A percentile compares a stretch with the other conserved stretches of the same genome.
Evolutionary conservation across 2,329 filamentous ascomycete genomes (phyloP).

Genomic region (Mycocentrospora acerina): DNA sequence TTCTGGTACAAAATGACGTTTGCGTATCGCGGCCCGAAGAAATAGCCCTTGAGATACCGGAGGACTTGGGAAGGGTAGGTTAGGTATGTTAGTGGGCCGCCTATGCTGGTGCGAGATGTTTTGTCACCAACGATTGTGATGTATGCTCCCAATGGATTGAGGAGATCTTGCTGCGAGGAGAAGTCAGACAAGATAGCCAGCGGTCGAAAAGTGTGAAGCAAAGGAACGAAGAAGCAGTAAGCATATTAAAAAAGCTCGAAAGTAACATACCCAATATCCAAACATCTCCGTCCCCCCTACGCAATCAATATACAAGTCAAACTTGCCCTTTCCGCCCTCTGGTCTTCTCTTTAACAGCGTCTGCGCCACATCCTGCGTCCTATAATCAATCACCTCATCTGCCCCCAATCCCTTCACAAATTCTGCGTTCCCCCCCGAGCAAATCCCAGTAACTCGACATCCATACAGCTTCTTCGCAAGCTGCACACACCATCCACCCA

Average conservation of each 20-base stretch:
- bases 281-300: constrained; percentile 54
- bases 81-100: constrained; percentile 36
- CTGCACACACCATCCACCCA: constrained; percentile 40
- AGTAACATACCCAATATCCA: too few species aligned
- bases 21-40: constrained; percentile 33
- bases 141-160: constrained; percentile 43
- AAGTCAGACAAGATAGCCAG: constrained; percentile 4
- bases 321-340: constrained; percentile 37
- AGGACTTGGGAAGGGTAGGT: constrained; percentile 30
- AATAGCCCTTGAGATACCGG: constrained; percentile 21
- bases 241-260: too few species aligned
- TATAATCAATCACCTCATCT: constrained; percentile 48
- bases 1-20: constrained; percentile 27
- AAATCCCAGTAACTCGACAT: constrained; percentile 52
- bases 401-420: constrained; percentile 52
- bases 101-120: constrained; percentile 42
- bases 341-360: constrained; percentile 35
- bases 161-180: constrained; percentile 19
- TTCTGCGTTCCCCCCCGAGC: constrained; percentile 50
- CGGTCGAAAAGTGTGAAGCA: neutral
- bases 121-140: constrained; percentile 46
- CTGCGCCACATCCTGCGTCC: constrained; percentile 31
- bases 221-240: neutral
- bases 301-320: constrained; percentile 53
- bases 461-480: constrained; percentile 40